Evolutionary conservation across 305 asterid species (phyloP).

Genomic region (Lippia alba): DNA sequence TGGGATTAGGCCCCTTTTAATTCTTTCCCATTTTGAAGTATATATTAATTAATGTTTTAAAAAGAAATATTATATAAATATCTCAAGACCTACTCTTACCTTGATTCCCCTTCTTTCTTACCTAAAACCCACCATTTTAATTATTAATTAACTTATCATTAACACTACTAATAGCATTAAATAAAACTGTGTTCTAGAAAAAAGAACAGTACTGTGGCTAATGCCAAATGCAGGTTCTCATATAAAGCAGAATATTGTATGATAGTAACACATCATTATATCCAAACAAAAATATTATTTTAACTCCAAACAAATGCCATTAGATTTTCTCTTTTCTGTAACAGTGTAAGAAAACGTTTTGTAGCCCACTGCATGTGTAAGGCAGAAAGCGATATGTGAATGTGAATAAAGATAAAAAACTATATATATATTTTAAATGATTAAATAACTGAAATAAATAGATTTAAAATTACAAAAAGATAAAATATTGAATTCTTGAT

Average conservation of each 20-base stretch:
- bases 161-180: not conserved
- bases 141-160: not conserved
- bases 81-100: not conserved
- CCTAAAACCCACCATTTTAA: slow-evolving; percentile 11
- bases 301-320: slow-evolving; percentile 70
- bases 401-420: slow-evolving; percentile 40
- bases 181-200: slow-evolving; percentile 24
- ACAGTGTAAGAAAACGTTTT: slow-evolving; percentile 55
- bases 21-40: not conserved
- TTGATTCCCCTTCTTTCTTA: not conserved
- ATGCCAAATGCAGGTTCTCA: not conserved
- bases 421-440: not conserved
- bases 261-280: slow-evolving; percentile 60
- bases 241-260: slow-evolving; percentile 40
- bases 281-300: slow-evolving; percentile 38
- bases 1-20: not conserved
- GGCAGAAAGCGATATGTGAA: slow-evolving; percentile 66
- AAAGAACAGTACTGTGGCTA: slow-evolving; percentile 20
- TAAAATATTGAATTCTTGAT: slow-evolving; percentile 8
- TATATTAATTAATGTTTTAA: too few species aligned
- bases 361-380: slow-evolving; percentile 72
- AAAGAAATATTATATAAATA: not conserved
- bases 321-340: slow-evolving; percentile 74
- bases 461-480: slow-evolving; percentile 1
- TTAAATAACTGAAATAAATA: not conserved